Evolutionary conservation across 192 early-diverging fungal species (phyloP).

Genomic region (Coemansia sp.): DNA sequence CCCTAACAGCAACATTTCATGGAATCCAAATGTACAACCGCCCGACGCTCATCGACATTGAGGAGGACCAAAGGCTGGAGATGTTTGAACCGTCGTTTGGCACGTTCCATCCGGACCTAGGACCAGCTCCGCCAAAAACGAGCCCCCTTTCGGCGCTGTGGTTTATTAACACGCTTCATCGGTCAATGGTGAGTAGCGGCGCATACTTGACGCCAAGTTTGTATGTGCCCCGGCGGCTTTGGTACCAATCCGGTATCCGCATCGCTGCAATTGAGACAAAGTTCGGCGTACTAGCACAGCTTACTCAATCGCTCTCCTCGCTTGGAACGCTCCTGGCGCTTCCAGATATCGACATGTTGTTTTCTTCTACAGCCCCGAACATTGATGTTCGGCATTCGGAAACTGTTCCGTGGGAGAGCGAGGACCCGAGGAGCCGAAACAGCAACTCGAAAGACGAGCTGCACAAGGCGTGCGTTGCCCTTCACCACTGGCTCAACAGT

Average conservation of each 20-base stretch:
- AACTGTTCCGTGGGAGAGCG: conserved; percentile 50
- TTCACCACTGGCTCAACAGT: conserved; percentile 56
- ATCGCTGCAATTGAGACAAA: conserved; percentile 56
- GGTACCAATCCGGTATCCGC: conserved; percentile 57
- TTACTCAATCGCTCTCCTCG: conserved; percentile 49
- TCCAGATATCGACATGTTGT: conserved; percentile 33
- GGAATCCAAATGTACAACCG: conserved; percentile 25
- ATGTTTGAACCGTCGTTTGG: conserved; percentile 57
- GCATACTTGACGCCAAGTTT: conserved; percentile 51
- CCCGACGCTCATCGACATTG: conserved; percentile 47
- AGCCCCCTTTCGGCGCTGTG: conserved; percentile 54
- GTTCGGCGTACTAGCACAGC: conserved; percentile 49
- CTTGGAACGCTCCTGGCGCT: conserved; percentile 33
- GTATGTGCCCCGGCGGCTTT: conserved; percentile 54
- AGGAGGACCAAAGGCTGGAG: conserved; percentile 54
- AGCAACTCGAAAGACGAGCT: conserved; percentile 41
- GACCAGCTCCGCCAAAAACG: conserved; percentile 46
- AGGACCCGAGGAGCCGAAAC: conserved; percentile 20
- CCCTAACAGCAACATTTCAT: background rate
- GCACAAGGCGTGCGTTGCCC: conserved; percentile 51
- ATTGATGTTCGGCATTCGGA: conserved; percentile 30
- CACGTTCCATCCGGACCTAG: conserved; percentile 49
- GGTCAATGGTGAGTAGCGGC: conserved; percentile 51
- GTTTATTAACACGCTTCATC: conserved; percentile 52
- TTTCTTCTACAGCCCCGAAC: conserved; percentile 12